phyloP scores from a whole-genome alignment of 805 yeast species.

The Yueomyces sinensis region DNA sequence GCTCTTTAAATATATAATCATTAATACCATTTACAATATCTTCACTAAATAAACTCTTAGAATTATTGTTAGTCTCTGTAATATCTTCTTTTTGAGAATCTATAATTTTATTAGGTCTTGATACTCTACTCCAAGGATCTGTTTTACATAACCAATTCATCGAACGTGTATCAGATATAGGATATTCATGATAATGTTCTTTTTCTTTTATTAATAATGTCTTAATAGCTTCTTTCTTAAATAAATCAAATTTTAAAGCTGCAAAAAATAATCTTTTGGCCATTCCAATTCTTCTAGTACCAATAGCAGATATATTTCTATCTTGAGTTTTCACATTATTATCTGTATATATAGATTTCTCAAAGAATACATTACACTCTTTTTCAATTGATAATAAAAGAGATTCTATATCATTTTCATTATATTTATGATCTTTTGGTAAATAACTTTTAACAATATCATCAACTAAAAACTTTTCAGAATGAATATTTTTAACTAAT shows the following conservation, averaged over 20 bases:
- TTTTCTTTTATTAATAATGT: background rate
- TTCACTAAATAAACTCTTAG: slow-evolving; percentile 1
- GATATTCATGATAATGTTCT: slow-evolving; percentile 8
- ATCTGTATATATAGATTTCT: background rate
- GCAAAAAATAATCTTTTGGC: slow-evolving; percentile 17
- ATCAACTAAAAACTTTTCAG: slow-evolving; percentile 7
- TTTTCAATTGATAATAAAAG: slow-evolving; percentile 11
- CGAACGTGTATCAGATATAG: slow-evolving; percentile 15
- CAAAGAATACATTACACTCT: slow-evolving; percentile 9
- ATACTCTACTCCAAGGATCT: slow-evolving; percentile 16
- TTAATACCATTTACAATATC: slow-evolving; percentile 9
- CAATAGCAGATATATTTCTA: slow-evolving; percentile 16
- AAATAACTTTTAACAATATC: too few relatives aligned
- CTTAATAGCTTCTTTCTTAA: slow-evolving; percentile 4
- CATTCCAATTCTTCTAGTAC: slow-evolving; percentile 13
- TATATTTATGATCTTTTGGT: too few relatives aligned
- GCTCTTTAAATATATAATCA: slow-evolving; percentile 4
- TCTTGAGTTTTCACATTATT: background rate
- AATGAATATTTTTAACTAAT: slow-evolving; percentile 16
- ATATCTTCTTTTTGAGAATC: background rate
- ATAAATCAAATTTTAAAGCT: slow-evolving; percentile 13
- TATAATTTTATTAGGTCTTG: slow-evolving; percentile 2
- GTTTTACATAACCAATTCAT: slow-evolving; percentile 17
- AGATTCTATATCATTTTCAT: slow-evolving; percentile 3
- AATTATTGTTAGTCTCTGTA: background rate